Percentiles rank a stretch among this genome's conserved stretches.
phyloP scores from a whole-genome alignment of 805 yeast genomes.

The Lipomyces japonicus region DNA sequence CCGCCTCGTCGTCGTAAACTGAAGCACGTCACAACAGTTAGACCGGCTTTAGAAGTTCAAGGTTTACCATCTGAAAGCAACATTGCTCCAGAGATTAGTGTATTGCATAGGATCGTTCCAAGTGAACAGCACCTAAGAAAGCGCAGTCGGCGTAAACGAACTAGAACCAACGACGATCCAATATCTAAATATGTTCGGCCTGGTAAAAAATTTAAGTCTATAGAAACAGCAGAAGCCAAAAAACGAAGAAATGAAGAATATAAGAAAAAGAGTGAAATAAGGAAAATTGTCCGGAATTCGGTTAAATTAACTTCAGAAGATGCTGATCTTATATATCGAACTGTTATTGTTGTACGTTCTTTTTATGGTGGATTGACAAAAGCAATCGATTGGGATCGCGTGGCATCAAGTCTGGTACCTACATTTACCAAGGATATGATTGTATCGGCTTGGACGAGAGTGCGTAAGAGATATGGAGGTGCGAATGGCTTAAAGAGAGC shows the following conservation, averaged over 20 bases:
- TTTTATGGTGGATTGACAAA: conserved; percentile 45
- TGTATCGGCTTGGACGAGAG: conserved; percentile 65
- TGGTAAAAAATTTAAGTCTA: conserved; percentile 6
- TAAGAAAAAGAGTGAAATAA: neutral
- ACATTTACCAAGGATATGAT: conserved; percentile 44
- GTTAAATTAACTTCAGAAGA: conserved; percentile 43
- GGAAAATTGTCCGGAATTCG: conserved; percentile 2
- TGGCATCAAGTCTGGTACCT: conserved; percentile 49
- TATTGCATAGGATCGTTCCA: too few species aligned
- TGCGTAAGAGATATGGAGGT: conserved; percentile 61
- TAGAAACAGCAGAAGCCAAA: conserved; percentile 6
- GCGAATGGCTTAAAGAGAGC: conserved; percentile 53
- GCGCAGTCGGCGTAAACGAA: too few species aligned
- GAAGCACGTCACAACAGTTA: too few species aligned
- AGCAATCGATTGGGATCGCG: conserved; percentile 60
- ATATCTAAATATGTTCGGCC: neutral
- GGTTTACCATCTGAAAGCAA: too few species aligned
- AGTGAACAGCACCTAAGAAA: too few species aligned
- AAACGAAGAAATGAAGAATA: conserved; percentile 2
- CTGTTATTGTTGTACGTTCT: conserved; percentile 65
- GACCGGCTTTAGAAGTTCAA: too few species aligned
- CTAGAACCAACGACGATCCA: neutral
- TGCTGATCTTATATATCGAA: conserved; percentile 54
- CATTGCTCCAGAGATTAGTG: too few species aligned
- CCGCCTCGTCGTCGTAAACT: too few species aligned